phyloP scores from a whole-genome alignment of 2,329 filamentous ascomycete genomes.

The Colletotrichum sp. region DNA sequence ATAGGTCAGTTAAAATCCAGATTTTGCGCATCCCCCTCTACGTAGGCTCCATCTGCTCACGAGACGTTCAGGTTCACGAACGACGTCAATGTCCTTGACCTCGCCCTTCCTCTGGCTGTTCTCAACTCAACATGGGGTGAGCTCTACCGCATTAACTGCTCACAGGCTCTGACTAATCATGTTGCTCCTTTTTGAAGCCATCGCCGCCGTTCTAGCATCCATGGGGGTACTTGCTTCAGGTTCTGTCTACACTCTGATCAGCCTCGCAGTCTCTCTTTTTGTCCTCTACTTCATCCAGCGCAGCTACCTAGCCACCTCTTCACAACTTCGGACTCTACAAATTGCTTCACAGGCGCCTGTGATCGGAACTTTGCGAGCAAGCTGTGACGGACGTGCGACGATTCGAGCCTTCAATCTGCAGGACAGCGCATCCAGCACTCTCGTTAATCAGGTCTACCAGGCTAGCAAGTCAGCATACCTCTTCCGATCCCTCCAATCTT shows the following conservation, averaged over 20 bases:
- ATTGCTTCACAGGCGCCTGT: neutral
- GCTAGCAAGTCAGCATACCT: neutral
- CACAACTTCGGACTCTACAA: neutral
- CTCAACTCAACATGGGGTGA: neutral
- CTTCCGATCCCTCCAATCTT: neutral
- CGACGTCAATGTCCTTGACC: neutral
- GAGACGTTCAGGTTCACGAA: neutral
- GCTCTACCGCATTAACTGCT: neutral
- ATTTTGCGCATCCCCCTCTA: accelerated
- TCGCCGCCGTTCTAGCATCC: neutral
- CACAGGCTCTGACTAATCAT: no score
- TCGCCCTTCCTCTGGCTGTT: neutral
- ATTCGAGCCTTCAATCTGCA: neutral
- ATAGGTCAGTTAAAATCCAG: neutral
- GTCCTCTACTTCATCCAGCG: neutral
- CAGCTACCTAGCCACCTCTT: neutral
- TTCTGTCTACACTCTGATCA: neutral
- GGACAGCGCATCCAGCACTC: neutral
- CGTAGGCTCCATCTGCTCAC: accelerated
- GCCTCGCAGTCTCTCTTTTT: neutral
- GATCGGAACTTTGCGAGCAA: neutral
- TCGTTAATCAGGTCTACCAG: neutral
- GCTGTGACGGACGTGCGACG: neutral
- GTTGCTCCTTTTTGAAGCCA: neutral
- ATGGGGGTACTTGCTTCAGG: neutral